These are phyloP conservation scores for Pleurotus citrinopileatus DNA, from an alignment of 768 basidiomycete genomes.

Conservation along the genomic window DNA sequence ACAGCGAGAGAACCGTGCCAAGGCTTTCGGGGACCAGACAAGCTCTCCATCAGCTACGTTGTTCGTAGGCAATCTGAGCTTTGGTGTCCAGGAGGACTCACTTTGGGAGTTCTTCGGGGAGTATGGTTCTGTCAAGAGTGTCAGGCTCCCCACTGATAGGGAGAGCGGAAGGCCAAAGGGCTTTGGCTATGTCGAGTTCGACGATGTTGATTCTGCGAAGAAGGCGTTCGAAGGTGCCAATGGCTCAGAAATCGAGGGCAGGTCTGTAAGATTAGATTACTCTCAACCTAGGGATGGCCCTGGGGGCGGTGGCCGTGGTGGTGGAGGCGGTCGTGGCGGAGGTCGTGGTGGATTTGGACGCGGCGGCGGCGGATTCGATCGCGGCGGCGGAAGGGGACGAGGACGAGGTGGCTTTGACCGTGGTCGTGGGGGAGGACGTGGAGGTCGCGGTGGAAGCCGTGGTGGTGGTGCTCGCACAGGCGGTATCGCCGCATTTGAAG, in stretches of 20 bases:
- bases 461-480: slow-evolving; percentile 54
- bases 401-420: slow-evolving; percentile 40
- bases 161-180: slow-evolving; percentile 91
- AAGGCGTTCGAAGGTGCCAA: slow-evolving; percentile 70
- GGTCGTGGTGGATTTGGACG: slow-evolving; percentile 40
- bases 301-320: slow-evolving; percentile 40
- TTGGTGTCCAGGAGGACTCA: slow-evolving; percentile 72
- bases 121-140: slow-evolving; percentile 79
- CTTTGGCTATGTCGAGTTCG: slow-evolving; percentile 96
- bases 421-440: slow-evolving; percentile 39
- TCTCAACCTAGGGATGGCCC: slow-evolving; percentile 78
- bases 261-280: slow-evolving; percentile 79
- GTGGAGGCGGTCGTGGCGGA: slow-evolving; percentile 36
- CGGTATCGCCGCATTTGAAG: slow-evolving; percentile 61
- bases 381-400: slow-evolving; percentile 44
- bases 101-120: slow-evolving; percentile 92
- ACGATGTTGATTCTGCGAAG: slow-evolving; percentile 74
- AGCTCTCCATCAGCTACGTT: slow-evolving; percentile 70
- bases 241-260: slow-evolving; percentile 79
- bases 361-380: slow-evolving; percentile 41
- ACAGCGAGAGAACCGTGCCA: slow-evolving; percentile 65
- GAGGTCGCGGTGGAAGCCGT: slow-evolving; percentile 41
- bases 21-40: slow-evolving; percentile 69
- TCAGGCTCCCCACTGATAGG: slow-evolving; percentile 89
- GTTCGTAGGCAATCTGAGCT: slow-evolving; percentile 91